These are phyloP conservation scores for Phialophora verrucosa DNA, from an alignment of 2,329 filamentous ascomycete species.

Conservation along the genomic window DNA sequence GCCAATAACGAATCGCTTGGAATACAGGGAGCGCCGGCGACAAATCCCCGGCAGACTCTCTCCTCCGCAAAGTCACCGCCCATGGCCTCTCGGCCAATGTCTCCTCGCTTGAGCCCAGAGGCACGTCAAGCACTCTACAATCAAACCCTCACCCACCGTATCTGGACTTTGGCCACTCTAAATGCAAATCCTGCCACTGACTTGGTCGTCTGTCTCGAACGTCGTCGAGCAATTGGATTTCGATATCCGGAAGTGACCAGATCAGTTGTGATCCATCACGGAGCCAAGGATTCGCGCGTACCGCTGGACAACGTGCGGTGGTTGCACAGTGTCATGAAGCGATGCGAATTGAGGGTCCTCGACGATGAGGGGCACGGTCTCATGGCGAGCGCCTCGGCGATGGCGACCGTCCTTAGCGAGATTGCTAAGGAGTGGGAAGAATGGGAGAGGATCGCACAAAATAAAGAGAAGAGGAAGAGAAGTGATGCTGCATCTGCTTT, in stretches of 20 bases:
- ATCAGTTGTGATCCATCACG: constrained; percentile 91
- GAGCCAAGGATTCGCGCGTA: constrained; percentile 85
- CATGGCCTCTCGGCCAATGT: constrained; percentile 16
- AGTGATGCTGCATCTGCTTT: constrained; percentile 23
- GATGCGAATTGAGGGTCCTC: constrained; percentile 88
- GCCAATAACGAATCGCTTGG: constrained; percentile 25
- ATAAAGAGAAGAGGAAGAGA: constrained; percentile 49
- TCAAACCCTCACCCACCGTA: constrained; percentile 82
- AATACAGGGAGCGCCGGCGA: not conserved
- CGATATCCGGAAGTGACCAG: constrained; percentile 95
- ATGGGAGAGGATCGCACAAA: constrained; percentile 68
- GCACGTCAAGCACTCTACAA: constrained; percentile 64
- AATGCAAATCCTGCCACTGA: constrained; percentile 94
- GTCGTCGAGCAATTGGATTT: constrained; percentile 90
- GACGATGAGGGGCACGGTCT: constrained; percentile 92
- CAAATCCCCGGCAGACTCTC: constrained; percentile 23
- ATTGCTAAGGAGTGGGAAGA: constrained; percentile 94
- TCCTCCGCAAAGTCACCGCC: constrained; percentile 14
- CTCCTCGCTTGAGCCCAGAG: constrained; percentile 32
- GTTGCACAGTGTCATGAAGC: constrained; percentile 91
- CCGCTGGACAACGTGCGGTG: constrained; percentile 94
- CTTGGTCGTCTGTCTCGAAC: constrained; percentile 87
- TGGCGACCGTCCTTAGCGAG: constrained; percentile 93
- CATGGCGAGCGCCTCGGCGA: constrained; percentile 92
- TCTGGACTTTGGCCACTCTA: constrained; percentile 90